Conservation (phyloP, 164 flowering plant species). For the Piper longum region DNA sequence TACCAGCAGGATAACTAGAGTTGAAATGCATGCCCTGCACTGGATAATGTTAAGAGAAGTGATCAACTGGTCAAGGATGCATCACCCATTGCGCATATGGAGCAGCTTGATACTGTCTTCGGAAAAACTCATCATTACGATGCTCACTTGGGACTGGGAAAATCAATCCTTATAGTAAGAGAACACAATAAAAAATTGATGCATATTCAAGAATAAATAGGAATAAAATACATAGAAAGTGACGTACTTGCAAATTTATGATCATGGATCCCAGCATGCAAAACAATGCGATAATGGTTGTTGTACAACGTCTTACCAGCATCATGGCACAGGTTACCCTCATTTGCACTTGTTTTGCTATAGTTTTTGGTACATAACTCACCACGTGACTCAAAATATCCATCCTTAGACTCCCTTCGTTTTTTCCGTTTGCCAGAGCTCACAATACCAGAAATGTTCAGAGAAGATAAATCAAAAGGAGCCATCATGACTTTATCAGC, state of each 20-base stretch:
- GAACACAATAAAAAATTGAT: background rate
- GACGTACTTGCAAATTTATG: background rate
- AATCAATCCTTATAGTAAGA: conserved; percentile 23
- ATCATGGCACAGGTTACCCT: background rate
- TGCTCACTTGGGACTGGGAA: conserved; percentile 25
- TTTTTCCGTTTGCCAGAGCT: conserved; percentile 25
- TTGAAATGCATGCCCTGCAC: conserved; percentile 85
- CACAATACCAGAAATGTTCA: conserved; percentile 43
- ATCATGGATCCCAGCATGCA: background rate
- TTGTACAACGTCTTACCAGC: background rate
- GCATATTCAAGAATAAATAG: no score
- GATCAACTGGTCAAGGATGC: conserved; percentile 63
- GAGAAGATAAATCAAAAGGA: conserved; percentile 34
- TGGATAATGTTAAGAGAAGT: conserved; percentile 64
- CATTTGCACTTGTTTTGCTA: background rate
- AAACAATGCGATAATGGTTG: background rate
- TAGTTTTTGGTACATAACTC: background rate
- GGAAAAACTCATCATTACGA: conserved; percentile 43
- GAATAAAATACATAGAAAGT: background rate
- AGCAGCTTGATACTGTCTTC: conserved; percentile 62
- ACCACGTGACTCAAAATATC: conserved; percentile 3
- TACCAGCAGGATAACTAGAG: conserved; percentile 36
- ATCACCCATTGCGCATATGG: conserved; percentile 76
- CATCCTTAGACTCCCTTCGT: conserved; percentile 16
- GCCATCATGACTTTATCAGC: conserved; percentile 50